A percentile compares a stretch with the other conserved stretches of the same genome.
phyloP scores from a whole-genome alignment of 78 protist species.

The Dictyostelium discoideum region dicty_2.7 NC_007088.5:2086501-2087000 shows the following conservation, averaged over 20 bases:
- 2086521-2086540: too few species aligned
- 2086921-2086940: neutral
- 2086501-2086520: neutral
- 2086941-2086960: neutral
- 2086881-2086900: neutral
- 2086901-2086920: neutral
- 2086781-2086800: neutral
- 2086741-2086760: neutral
- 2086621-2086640: neutral
- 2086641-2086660: neutral
- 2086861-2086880: neutral
- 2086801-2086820: neutral
- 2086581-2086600: neutral
- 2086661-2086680: neutral
- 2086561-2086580: neutral
- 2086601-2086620: neutral
- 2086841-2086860: neutral
- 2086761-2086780: neutral
- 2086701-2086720: neutral
- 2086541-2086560: neutral
- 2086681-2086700: neutral
- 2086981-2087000: neutral
- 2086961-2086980: neutral
- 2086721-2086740: neutral
- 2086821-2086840: neutral